Evolutionary conservation across 129 eudicot species (phyloP), one percentile per base, ranked within the genome.

Genomic region (Dittrichia graveolens): DNA sequence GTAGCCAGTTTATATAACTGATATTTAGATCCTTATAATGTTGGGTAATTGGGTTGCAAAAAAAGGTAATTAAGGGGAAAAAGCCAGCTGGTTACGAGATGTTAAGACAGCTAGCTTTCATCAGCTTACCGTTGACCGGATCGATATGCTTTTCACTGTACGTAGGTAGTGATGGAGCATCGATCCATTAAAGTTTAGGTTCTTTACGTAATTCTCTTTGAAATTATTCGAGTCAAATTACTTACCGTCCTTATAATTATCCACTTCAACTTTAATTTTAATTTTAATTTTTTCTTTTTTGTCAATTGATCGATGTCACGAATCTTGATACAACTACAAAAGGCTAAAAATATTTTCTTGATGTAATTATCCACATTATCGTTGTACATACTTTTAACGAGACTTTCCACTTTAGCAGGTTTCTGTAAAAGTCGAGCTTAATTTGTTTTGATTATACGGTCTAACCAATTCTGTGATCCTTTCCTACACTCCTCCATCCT

Each of bases 161-260:
- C 44, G 40, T 65, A 18, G 10, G 40, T 65, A 18, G 10, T 65
- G 55, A 16, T 44, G 70, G 55, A 43, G 70, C 55, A 65, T 43
- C 70, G 7, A 44, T 65, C 39, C 70, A 65, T 43, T 44, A 10
- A 24, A 44, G 9, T 8, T 4, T 43, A 43, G 39, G 6, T 3
- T 11, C 65, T 16, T 5, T 59, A 19, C 44, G 8, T 59, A 19
- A 7, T 59, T 6, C 9, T 37, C 34, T 34, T 59, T 59, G 18
- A 59, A 59, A 8, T 13, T 35, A 38, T 59, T 11, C 15, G 15
- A 59, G 65, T 59, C 65, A 59, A 59, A 34, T 34, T 60, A 60
- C 45, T 60, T 55, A 2, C 31, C 2, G 31, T 24, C 31, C 0
- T 24, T 24, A 2, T 24, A 24, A 24, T 58, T 12, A 35, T 39